Base-by-base conservation (phyloP, 148 eudicot genomes). In the Nyssa sinensis region DNA sequence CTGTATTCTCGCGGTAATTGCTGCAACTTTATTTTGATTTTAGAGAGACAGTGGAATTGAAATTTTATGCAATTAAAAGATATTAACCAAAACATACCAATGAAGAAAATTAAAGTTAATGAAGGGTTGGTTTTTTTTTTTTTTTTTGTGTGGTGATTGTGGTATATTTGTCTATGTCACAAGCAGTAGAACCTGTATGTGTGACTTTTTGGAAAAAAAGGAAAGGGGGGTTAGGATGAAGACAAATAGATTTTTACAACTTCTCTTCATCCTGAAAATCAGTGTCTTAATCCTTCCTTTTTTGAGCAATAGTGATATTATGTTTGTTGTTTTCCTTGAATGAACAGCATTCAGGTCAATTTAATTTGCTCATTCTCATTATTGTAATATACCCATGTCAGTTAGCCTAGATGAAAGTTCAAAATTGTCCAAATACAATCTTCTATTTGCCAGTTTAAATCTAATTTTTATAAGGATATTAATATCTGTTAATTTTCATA, bases 1-100 rank as follows among this genome's bases (percentile, higher is more conserved):
- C 96, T 66, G 79, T 92, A 69, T 95, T 92, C 78, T 95, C 97
- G 17, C 87, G 98, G 98, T 92, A 88, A 77, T 14, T 44, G 16
- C 17, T 44, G 19, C 3, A 12, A n/a, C n/a, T n/a, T n/a, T n/a
- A n/a, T n/a, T n/a, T n/a, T n/a, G n/a, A n/a, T n/a, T n/a, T n/a
- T n/a, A n/a, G n/a, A n/a, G n/a, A n/a, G n/a, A n/a, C n/a, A n/a
- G 11, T 44, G 16, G 30, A 28, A 2, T 10, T 73, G 62, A 13
- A 11, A 7, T 0, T 65, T 29, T 33, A 57, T 17, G 51, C 11
- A 41, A n/a, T n/a, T n/a, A n/a, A n/a, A n/a, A n/a, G n/a, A n/a
- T n/a, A n/a, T n/a, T n/a, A n/a, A n/a, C n/a, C n/a, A n/a, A n/a
- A n/a, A n/a, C n/a, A n/a, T n/a, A n/a, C n/a, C n/a, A n/a, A n/a